Conservation (phyloP, 192 early-diverging fungal genomes). For the Entomortierella beljakovae region DNA sequence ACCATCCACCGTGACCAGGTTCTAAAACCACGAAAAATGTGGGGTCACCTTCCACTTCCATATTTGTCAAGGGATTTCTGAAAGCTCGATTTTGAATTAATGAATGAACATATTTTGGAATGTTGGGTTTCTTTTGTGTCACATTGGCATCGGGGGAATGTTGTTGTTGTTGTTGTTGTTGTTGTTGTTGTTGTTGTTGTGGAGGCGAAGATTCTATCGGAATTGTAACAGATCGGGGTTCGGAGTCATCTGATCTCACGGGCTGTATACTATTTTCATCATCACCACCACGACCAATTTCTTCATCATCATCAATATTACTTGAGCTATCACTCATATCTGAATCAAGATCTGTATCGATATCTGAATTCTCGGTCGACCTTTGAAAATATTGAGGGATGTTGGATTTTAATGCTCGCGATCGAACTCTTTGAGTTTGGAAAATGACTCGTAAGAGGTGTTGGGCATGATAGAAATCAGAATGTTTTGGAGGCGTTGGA, state of each 20-base stretch:
- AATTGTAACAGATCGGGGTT: slow-evolving; percentile 1
- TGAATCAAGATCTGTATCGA: background rate
- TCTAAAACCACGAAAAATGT: slow-evolving; percentile 43
- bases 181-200: background rate
- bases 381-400: slow-evolving; percentile 41
- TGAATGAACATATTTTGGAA: slow-evolving; percentile 33
- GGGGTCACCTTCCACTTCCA: slow-evolving; percentile 36
- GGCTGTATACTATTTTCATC: background rate
- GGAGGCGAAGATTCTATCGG: background rate
- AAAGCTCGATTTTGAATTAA: slow-evolving; percentile 35
- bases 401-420: slow-evolving; percentile 8
- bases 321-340: background rate
- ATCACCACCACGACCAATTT: background rate
- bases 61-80: slow-evolving; percentile 45
- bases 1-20: slow-evolving; percentile 39
- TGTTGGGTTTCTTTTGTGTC: slow-evolving; percentile 5
- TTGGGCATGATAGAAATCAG: slow-evolving; percentile 46
- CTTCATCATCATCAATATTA: background rate
- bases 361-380: background rate
- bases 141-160: background rate
- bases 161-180: background rate
- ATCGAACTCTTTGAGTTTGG: slow-evolving; percentile 40
- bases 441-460: slow-evolving; percentile 41
- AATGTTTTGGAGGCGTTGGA: slow-evolving; percentile 33
- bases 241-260: background rate